Base-by-base conservation (phyloP, 1,284 basidiomycete genomes). In the Austropuccinia psidii region DNA sequence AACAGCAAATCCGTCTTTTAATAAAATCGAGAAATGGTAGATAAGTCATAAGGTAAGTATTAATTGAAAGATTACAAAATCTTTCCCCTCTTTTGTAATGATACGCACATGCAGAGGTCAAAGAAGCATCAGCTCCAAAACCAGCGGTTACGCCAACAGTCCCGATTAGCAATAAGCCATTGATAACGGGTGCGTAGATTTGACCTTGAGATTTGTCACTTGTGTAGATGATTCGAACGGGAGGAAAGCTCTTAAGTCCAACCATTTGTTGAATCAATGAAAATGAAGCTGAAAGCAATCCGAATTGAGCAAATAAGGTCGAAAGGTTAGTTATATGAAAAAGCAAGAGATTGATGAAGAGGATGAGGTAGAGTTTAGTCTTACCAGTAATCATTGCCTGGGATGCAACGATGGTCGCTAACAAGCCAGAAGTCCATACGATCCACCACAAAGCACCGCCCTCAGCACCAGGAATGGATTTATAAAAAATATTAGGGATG, bases 361-460 rank as follows among this genome's bases (percentile, higher is more conserved):
- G n/a, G n/a, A n/a, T n/a, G n/a, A n/a, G n/a, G n/a, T n/a, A n/a
- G n/a, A n/a, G n/a, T 27, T 5, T 27, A 27, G 43, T 24, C 72
- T 4, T 21, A 75, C 86, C 87, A 0, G 87, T 87, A 76, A 89
- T 88, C 84, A 88, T 84, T 8, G 87, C 86, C 81, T 87, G 86
- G 0, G 86, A 86, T 2, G 78, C 78, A 19, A 79, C 76, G 31
- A 88, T 85, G 17, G 87, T 87, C 0, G 87, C 87, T 2, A 88
- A 80, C 55, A 88, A 83, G 2, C 86, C 87, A 75, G 87, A 84
- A 24, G 86, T 79, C 77, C 85, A 89, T 11, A 86, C 80, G 66
- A 88, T 83, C 87, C 85, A 87, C 75, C 45, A 74, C 58, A 77
- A 60, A 4, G 45, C 74, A 0, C 73, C 66, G 0, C 74, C 41